A percentile compares a stretch with the other conserved stretches of the same genome.
Conservation (phyloP, 2,329 filamentous ascomycete species). For the Hypoxylon sp. region DNA sequence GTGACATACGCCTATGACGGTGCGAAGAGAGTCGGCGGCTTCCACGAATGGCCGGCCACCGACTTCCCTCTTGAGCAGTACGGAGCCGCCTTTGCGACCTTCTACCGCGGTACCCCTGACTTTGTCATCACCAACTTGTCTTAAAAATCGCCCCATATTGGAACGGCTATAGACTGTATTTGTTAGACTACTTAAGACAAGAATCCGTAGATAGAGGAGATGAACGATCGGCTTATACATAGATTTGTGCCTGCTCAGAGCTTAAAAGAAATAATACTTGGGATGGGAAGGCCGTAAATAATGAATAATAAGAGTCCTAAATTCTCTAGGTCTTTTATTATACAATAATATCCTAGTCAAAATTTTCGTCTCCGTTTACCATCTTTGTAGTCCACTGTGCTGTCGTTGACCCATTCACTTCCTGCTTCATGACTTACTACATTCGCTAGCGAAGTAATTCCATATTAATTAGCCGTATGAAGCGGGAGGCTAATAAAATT, state of each 20-base stretch:
- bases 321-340: neutral
- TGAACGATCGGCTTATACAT: constrained; percentile 6
- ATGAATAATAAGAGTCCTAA: neutral
- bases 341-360: neutral
- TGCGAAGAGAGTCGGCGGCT: constrained; percentile 38
- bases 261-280: neutral
- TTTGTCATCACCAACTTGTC: constrained; percentile 45
- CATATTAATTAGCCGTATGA: neutral
- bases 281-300: neutral
- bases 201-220: neutral
- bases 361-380: neutral
- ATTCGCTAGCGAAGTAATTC: neutral
- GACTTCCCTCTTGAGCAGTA: constrained; percentile 43
- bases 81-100: constrained; percentile 41
- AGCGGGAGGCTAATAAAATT: neutral
- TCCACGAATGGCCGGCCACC: constrained; percentile 48
- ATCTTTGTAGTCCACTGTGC: neutral
- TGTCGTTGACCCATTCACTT: neutral
- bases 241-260: constrained; percentile 16
- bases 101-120: constrained; percentile 46
- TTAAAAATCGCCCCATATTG: neutral
- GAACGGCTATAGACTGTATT: neutral
- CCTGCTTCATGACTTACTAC: neutral
- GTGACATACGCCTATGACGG: constrained; percentile 43
- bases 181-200: neutral